Base-by-base conservation (phyloP, 768 basidiomycete species). In the Pleurotus salmoneostramineus region DNA sequence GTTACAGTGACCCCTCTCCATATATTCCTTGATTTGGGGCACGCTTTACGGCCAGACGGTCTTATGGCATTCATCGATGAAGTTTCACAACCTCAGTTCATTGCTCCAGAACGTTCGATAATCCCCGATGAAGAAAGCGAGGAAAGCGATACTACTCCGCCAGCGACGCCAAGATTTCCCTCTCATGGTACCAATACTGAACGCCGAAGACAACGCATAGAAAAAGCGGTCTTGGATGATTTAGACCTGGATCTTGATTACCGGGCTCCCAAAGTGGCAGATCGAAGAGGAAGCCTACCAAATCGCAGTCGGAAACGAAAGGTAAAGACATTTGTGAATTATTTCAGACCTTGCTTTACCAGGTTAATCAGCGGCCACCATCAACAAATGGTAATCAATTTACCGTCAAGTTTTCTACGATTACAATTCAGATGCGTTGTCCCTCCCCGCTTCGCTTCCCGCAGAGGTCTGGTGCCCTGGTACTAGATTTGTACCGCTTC, bases 401-500 rank as follows among this genome's bases (percentile, higher is more conserved):
- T 2, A 64, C 65, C 1, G 62, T 89, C 42, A 69, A 67, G 15
- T 75, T 86, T 34, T 71, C 82, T 11, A 74, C 87, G 71, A 65
- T 94, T 46, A 84, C 93, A 15, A 46, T 88, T 17, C 82, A 93
- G 66, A 65, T 88, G 50, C 83, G 89, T 48, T 86, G 83, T 65
- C 84, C 87, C 4, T 77, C 91, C 33, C 85, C 85, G 4, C 66
- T 74, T 15, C 67, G 67, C 1, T 69, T 62, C 27, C 40, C 66
- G 5, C 76, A 75, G 14, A 82, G 89, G 27, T 92, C 92, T 45
- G 92, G 93, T 4, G 81, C 83, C 27, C 60, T 91, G 4, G 71
- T 89, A 12, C 31, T 90, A 35, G 89, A 92, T 64, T 52, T 90
- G 1, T 83, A 86, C 65, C 74, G 77, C 54, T 62, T 90, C 17